Evolutionary conservation across 164 flowering plant genomes (phyloP), one percentile per base, ranked within the genome.

Genomic region (Akebia trifoliata): DNA sequence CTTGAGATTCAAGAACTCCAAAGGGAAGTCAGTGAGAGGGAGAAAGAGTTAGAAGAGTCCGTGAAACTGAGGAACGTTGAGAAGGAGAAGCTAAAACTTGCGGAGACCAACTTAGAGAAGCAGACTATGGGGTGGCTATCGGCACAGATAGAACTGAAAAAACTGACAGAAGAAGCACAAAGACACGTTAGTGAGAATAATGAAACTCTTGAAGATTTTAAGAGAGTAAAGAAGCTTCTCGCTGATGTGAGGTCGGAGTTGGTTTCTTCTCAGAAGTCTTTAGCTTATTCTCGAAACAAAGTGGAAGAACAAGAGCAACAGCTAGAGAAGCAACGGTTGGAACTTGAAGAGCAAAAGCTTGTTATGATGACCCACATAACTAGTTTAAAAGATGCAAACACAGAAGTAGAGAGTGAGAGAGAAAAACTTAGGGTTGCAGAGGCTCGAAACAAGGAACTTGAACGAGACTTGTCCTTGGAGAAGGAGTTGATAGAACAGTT

Each of bases 211-310:
- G 69, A 76, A 46, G 89, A 78, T 37, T 83, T 88, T 48, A 68
- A 60, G 53, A 79, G 82, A 60, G 87, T 86, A 63, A 83, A 70
- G 65, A 76, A 56, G 56, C 86, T 92, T 68, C 86, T 92, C 54
- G 56, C 64, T 53, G 83, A 78, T 66, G 87, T 89, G 68, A 85
- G 83, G 72, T 73, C 82, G 49, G 93, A 85, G 69, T 68, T 92
- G 64, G 76, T 84, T 62, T 73, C 78, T 56, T 78, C 87, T 26
- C 90, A 86, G 65, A 77, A 81, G 63, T 79, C 82, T 57, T 68
- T 92, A 56, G 71, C 78, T 31, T 74, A 75, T n/a, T 85, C 86
- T 17, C 73, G 84, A 50, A 30, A 62, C 43, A 74, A 68, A 77
- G 78, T 83, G 81, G 76, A 81, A 62, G 77, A 81, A 37, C 95